phyloP scores from a whole-genome alignment of 2,329 filamentous ascomycete genomes.

The Immersiporthe knoxdaviesiana region DNA sequence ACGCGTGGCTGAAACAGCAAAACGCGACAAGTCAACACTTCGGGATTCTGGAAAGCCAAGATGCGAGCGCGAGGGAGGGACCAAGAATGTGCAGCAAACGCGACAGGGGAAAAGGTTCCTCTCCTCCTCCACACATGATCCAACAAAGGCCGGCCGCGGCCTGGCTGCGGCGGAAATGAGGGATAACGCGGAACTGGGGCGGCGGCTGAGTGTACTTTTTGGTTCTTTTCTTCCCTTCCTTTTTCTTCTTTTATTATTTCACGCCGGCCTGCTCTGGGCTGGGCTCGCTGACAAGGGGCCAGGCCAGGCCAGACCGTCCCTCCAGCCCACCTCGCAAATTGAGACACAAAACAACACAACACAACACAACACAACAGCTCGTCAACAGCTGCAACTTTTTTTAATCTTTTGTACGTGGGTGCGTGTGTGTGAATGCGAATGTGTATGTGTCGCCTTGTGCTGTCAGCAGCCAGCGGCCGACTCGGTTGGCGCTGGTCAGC shows the following conservation, averaged over 20 bases:
- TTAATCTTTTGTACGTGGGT: too few species aligned
- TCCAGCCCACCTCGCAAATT: constrained; percentile 2
- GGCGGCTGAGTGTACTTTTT: not conserved
- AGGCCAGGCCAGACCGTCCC: not conserved
- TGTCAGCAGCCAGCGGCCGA: not conserved
- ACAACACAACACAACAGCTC: not conserved
- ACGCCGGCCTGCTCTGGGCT: not conserved
- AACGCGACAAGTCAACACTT: not conserved
- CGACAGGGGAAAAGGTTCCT: not conserved
- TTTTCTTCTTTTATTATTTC: not conserved
- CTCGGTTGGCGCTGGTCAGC: not conserved
- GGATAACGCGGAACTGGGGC: not conserved
- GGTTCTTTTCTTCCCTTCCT: too few species aligned
- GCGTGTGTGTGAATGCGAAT: too few species aligned
- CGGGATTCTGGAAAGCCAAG: not conserved
- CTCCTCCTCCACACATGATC: not conserved
- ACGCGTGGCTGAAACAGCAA: not conserved
- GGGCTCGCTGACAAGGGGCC: constrained; percentile 6
- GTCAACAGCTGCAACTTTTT: constrained; percentile 4
- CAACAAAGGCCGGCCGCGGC: not conserved
- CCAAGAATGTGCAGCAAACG: not conserved
- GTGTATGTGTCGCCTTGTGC: not conserved
- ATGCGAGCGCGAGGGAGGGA: not conserved
- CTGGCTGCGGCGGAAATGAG: not conserved
- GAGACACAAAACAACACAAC: not conserved